Conservation (phyloP, 108 stramenopile species). For the Cafeteria roenbergensis region DNA sequence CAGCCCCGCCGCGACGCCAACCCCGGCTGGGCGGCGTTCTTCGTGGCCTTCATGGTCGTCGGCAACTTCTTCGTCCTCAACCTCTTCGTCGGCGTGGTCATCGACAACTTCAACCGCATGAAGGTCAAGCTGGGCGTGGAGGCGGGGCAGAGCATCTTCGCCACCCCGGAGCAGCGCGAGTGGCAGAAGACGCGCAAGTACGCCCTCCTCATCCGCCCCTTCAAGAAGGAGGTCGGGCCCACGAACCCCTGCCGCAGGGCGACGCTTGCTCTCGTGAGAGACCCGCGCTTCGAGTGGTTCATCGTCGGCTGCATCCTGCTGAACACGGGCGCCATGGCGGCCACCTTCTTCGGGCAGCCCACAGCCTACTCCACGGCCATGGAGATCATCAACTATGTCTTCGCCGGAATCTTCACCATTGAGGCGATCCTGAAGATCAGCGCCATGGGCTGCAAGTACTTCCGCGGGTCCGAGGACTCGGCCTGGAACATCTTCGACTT, state of each 20-base stretch:
- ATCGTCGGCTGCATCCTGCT: conserved; percentile 35
- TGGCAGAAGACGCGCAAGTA: conserved; percentile 37
- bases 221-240: conserved; percentile 15
- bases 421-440: conserved; percentile 35
- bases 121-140: conserved; percentile 13
- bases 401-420: conserved; percentile 31
- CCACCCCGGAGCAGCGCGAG: conserved; percentile 30
- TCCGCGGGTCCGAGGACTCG: conserved; percentile 10
- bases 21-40: conserved; percentile 28
- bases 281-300: conserved; percentile 23
- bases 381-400: conserved; percentile 25
- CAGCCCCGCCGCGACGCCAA: conserved; percentile 10
- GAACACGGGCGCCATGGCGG: conserved; percentile 34
- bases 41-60: conserved; percentile 46
- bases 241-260: neutral
- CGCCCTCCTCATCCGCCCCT: conserved; percentile 13
- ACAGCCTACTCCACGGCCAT: conserved; percentile 6
- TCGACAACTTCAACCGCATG: conserved; percentile 52
- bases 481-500: conserved; percentile 45
- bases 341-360: conserved; percentile 21
- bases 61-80: conserved; percentile 52
- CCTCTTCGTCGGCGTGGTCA: conserved; percentile 58
- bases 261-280: conserved; percentile 9
- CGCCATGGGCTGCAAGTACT: conserved; percentile 30
- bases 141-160: conserved; percentile 20